Conservation (phyloP, 108 stramenopile genomes). For the Cyclotella choctawhatcheeana region DNA sequence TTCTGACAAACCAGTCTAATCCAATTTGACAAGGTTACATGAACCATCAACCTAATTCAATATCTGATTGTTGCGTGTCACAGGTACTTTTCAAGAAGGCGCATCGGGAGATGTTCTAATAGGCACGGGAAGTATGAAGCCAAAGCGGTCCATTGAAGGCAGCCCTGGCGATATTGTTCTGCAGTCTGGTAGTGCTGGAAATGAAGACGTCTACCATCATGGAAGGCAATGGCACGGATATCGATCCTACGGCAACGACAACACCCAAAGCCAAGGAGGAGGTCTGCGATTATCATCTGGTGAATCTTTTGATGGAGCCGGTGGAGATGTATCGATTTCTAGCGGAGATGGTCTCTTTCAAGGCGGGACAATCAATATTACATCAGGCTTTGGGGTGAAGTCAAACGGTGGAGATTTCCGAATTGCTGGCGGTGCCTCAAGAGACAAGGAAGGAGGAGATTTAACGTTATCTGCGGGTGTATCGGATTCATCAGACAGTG, state of each 20-base stretch:
- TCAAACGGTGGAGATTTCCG: conserved; percentile 22
- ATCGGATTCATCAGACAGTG: conserved; percentile 7
- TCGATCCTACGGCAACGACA: neutral
- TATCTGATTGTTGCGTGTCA: too few relatives aligned
- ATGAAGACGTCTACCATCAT: neutral
- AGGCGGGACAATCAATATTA: conserved; percentile 35
- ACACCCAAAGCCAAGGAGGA: conserved; percentile 5
- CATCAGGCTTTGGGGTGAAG: conserved; percentile 17
- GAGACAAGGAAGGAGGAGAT: conserved; percentile 25
- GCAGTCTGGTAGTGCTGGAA: conserved; percentile 1
- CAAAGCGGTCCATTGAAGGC: neutral
- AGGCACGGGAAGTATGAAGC: conserved; percentile 13
- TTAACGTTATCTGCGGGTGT: conserved; percentile 25
- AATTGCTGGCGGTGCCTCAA: conserved; percentile 19
- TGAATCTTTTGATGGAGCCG: conserved; percentile 30
- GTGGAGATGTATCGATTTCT: conserved; percentile 24
- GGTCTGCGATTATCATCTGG: conserved; percentile 31
- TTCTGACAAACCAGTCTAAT: too few relatives aligned
- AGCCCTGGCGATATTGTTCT: neutral
- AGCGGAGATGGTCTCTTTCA: conserved; percentile 18
- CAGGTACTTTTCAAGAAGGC: conserved; percentile 5
- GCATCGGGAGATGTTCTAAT: neutral
- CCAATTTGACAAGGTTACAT: too few relatives aligned
- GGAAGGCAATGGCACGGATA: neutral
- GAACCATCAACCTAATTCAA: too few relatives aligned